Percentiles rank a stretch among this genome's conserved stretches.
Evolutionary conservation across 2,329 filamentous ascomycete genomes (phyloP).

Genomic region (Pseudogymnoascus sp.): DNA sequence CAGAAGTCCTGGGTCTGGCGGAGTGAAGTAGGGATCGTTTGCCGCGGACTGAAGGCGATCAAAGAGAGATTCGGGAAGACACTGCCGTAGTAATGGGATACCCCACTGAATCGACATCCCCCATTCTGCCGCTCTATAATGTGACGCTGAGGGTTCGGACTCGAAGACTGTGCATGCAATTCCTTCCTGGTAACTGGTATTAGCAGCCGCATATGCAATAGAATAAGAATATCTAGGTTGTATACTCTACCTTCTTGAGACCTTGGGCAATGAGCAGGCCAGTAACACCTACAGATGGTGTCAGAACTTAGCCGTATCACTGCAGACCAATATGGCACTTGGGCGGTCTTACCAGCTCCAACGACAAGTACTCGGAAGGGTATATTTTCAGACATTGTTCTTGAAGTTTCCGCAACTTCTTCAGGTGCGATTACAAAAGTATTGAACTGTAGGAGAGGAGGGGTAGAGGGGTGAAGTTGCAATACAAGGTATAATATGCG

Average conservation of each 20-base stretch:
- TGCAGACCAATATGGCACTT: not conserved
- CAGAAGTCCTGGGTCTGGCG: not conserved
- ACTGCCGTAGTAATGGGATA: constrained; percentile 8
- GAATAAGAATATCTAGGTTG: not conserved
- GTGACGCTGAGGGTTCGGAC: not conserved
- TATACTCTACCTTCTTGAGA: constrained; percentile 29
- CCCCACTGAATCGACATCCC: constrained; percentile 13
- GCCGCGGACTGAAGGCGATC: not conserved
- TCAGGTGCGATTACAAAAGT: not conserved
- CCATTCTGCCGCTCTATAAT: constrained; percentile 13
- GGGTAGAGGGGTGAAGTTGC: not conserved
- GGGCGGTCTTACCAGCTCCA: constrained; percentile 15
- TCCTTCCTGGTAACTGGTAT: not conserved
- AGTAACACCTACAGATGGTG: constrained; percentile 28
- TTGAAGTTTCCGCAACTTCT: not conserved
- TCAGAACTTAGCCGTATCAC: constrained; percentile 1
- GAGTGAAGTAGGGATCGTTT: not conserved
- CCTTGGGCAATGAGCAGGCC: constrained; percentile 35
- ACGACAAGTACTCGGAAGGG: constrained; percentile 17
- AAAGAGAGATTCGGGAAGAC: not conserved
- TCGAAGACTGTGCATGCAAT: constrained; percentile 14
- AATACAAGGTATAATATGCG: not conserved
- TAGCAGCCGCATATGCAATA: not conserved
- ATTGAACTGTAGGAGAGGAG: not conserved
- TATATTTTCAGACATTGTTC: constrained; percentile 12